Evolutionary conservation across 2,329 filamentous ascomycete genomes (phyloP).

Genomic region (Colletotrichum liaoningense): DNA sequence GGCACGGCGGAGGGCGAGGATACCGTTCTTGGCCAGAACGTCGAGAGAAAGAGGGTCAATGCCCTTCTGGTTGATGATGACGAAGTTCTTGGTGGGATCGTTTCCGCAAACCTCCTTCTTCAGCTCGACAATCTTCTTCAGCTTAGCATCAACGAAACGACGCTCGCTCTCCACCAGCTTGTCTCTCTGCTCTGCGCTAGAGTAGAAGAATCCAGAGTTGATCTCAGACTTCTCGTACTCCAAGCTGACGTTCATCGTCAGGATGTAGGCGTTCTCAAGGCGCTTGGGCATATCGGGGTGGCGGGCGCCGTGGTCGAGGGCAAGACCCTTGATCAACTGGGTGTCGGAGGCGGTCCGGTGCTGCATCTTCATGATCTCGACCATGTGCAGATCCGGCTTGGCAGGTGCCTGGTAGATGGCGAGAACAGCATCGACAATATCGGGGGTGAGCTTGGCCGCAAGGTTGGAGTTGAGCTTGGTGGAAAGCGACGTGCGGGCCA

Average conservation of each 20-base stretch:
- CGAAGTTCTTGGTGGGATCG: constrained; percentile 94
- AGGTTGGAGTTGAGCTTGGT: constrained; percentile 94
- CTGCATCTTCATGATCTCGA: constrained; percentile 99
- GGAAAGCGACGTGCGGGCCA: constrained; percentile 92
- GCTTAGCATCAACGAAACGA: constrained; percentile 93
- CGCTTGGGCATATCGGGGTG: constrained; percentile 99
- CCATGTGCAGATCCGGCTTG: constrained; percentile 98
- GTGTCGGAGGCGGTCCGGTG: constrained; percentile 96
- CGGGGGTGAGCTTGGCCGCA: constrained; percentile 90
- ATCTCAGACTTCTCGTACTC: constrained; percentile 99
- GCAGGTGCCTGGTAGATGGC: constrained; percentile 89
- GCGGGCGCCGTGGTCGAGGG: constrained; percentile 92
- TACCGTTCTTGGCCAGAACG: constrained; percentile 97
- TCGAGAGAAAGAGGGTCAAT: constrained; percentile 97
- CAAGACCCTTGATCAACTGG: constrained; percentile 92
- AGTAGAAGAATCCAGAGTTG: constrained; percentile 99
- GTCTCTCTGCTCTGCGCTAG: constrained; percentile 93
- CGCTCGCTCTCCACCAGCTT: constrained; percentile 98
- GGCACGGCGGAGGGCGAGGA: constrained; percentile 90
- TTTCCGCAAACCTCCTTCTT: constrained; percentile 98
- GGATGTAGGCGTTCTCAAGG: constrained; percentile 93
- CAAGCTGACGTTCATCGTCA: constrained; percentile 94
- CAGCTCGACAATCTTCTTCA: constrained; percentile 96
- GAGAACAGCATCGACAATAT: constrained; percentile 96
- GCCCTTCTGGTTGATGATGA: constrained; percentile 99